Evolutionary conservation across 257 asterid genomes (phyloP).

Genomic region (Verbascum thapsus): DNA sequence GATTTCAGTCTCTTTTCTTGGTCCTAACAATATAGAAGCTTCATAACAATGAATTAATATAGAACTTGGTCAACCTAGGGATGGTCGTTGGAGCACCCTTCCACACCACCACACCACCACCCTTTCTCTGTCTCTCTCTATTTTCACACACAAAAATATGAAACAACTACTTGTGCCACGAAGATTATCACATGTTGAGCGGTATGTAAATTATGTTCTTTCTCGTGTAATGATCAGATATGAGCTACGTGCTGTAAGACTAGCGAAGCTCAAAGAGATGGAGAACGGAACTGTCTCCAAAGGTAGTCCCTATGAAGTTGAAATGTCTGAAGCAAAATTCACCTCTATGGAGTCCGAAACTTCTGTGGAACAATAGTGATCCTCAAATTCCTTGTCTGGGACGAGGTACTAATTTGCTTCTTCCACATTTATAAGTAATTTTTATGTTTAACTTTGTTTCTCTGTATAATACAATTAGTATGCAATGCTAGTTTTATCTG

Average conservation of each 20-base stretch:
- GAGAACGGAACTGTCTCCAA: slow-evolving; percentile 45
- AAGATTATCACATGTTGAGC: background rate
- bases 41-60: too few species aligned
- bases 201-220: slow-evolving; percentile 6
- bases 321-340: slow-evolving; percentile 83
- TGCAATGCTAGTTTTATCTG: background rate
- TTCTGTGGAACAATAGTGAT: slow-evolving; percentile 40
- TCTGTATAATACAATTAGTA: background rate
- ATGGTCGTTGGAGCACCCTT: too few species aligned
- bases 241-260: slow-evolving; percentile 70
- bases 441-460: slow-evolving; percentile 15
- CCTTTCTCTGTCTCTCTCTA: background rate
- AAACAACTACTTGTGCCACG: background rate
- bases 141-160: background rate
- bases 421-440: slow-evolving; percentile 18
- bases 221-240: slow-evolving; percentile 51
- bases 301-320: slow-evolving; percentile 63
- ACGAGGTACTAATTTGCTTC: slow-evolving; percentile 39
- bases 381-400: slow-evolving; percentile 26
- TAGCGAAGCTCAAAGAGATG: slow-evolving; percentile 58
- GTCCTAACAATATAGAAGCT: too few species aligned
- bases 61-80: too few species aligned
- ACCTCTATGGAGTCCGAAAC: slow-evolving; percentile 32
- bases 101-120: too few species aligned
- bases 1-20: too few species aligned